Percentiles rank a stretch among this genome's conserved stretches.
Evolutionary conservation across 805 yeast genomes (phyloP).

Genomic region (Kazachstania bromeliacearum): DNA sequence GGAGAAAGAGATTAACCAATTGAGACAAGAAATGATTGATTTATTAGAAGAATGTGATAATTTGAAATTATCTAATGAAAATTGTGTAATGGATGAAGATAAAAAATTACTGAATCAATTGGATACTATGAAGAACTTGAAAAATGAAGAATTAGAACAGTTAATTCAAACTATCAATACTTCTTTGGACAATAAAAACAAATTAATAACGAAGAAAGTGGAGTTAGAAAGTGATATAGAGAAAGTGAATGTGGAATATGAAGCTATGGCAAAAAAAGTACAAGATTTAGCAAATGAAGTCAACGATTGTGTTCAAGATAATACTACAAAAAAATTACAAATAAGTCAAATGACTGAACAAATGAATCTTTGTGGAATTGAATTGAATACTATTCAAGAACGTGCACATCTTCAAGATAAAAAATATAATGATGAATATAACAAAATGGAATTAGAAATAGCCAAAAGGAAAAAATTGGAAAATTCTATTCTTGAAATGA

Average conservation of each 20-base stretch:
- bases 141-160: conserved; percentile 1
- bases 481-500: conserved; percentile 37
- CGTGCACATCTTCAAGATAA: conserved; percentile 1
- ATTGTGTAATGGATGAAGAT: background rate
- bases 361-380: background rate
- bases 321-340: background rate
- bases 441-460: conserved; percentile 6
- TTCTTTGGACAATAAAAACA: background rate
- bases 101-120: conserved; percentile 9
- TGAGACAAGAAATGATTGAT: conserved; percentile 9
- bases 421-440: conserved; percentile 5
- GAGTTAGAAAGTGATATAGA: background rate
- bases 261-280: background rate
- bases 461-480: conserved; percentile 37
- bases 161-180: conserved; percentile 3
- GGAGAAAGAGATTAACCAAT: conserved; percentile 9
- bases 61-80: conserved; percentile 1
- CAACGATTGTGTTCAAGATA: background rate
- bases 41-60: conserved; percentile 10
- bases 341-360: background rate
- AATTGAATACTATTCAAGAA: conserved; percentile 1
- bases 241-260: no score
- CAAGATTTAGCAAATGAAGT: conserved; percentile 4
- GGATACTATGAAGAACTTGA: conserved; percentile 3
- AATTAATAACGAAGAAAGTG: background rate